Evolutionary conservation across 495 filamentous ascomycete genomes (phyloP).

Genomic region (Trichoderma erinaceum): DNA sequence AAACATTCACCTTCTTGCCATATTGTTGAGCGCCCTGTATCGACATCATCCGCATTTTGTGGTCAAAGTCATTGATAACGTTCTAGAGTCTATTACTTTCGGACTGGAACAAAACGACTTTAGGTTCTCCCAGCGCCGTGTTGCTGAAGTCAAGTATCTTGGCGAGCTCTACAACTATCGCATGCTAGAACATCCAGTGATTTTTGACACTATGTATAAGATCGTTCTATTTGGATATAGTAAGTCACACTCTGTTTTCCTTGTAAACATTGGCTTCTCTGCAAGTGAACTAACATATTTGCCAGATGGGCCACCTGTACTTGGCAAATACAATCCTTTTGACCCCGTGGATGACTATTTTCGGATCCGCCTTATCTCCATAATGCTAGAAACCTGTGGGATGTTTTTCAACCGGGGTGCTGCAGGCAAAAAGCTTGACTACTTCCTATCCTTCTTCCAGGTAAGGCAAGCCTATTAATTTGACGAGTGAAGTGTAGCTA

Average conservation of each 20-base stretch:
- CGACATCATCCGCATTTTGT: slow-evolving; percentile 89
- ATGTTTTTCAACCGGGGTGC: slow-evolving; percentile 92
- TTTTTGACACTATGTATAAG: slow-evolving; percentile 92
- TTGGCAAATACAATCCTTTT: slow-evolving; percentile 64
- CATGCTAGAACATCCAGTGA: slow-evolving; percentile 90
- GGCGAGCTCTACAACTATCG: slow-evolving; percentile 98
- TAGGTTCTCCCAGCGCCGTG: slow-evolving; percentile 91
- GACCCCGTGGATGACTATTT: slow-evolving; percentile 96
- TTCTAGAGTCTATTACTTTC: slow-evolving; percentile 80
- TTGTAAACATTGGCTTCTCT: neutral
- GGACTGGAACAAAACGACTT: slow-evolving; percentile 96
- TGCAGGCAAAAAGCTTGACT: slow-evolving; percentile 95
- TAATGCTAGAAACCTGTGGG: slow-evolving; percentile 88
- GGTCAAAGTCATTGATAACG: slow-evolving; percentile 78
- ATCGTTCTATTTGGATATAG: slow-evolving; percentile 88
- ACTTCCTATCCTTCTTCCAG: slow-evolving; percentile 95
- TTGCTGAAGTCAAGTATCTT: slow-evolving; percentile 94
- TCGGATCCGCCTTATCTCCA: slow-evolving; percentile 82
- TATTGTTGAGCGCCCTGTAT: slow-evolving; percentile 81
- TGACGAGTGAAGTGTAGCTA: slow-evolving; percentile 5
- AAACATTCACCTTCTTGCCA: slow-evolving; percentile 90
- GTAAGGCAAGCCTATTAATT: slow-evolving; percentile 25
- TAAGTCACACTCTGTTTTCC: slow-evolving; percentile 29
- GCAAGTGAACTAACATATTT: slow-evolving; percentile 22
- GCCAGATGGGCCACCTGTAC: slow-evolving; percentile 71